These are phyloP conservation scores for Alternaria triticimaculans DNA, from an alignment of 2,329 filamentous ascomycete genomes.

Conservation along the genomic window DNA sequence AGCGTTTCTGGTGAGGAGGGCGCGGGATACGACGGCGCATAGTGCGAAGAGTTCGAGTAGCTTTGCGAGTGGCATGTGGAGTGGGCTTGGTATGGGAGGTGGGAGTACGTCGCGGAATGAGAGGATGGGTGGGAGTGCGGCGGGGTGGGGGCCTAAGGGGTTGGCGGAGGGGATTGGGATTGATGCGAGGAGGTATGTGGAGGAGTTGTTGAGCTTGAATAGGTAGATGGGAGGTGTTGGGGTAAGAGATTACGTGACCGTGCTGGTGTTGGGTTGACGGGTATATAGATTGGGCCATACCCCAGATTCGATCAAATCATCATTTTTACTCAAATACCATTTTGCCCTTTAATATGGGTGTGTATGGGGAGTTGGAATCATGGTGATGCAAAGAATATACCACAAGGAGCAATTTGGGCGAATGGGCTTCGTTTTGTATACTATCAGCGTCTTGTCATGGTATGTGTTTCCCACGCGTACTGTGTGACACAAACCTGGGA, in stretches of 20 bases:
- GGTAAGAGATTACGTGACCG: not conserved
- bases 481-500: not conserved
- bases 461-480: not conserved
- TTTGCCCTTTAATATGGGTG: not conserved
- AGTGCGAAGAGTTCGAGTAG: conserved; percentile 23
- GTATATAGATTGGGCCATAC: not conserved
- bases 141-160: conserved; percentile 64
- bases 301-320: not conserved
- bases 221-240: not conserved
- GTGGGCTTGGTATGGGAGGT: conserved; percentile 27
- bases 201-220: conserved; percentile 71
- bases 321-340: not conserved
- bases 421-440: not conserved
- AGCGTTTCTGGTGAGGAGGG: conserved; percentile 53
- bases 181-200: conserved; percentile 77
- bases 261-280: not conserved
- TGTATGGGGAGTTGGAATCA: not conserved
- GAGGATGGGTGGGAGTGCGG: conserved; percentile 49
- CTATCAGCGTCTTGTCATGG: not conserved
- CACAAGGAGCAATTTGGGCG: too few species aligned
- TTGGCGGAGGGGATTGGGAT: conserved; percentile 77
- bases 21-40: conserved; percentile 36
- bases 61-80: conserved; percentile 45
- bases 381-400: not conserved
- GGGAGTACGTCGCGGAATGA: conserved; percentile 21